Evolutionary conservation across 306 rosid species (phyloP).

Genomic region (Geum urbanum): DNA sequence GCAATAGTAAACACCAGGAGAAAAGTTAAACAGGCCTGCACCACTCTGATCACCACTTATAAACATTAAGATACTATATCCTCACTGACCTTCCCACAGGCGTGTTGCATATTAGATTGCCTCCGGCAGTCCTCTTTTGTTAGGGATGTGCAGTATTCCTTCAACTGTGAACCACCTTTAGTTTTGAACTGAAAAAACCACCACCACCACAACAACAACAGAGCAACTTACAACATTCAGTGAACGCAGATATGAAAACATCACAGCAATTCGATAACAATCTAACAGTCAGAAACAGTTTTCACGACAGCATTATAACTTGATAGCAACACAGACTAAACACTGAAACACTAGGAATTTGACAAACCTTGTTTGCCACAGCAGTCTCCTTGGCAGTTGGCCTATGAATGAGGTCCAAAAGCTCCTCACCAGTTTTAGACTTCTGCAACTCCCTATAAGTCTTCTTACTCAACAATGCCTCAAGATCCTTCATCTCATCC

Average conservation of each 20-base stretch:
- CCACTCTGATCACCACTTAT: neutral
- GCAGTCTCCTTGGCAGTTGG: slow-evolving; percentile 96
- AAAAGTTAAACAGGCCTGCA: neutral
- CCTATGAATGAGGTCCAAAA: slow-evolving; percentile 87
- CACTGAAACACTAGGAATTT: neutral
- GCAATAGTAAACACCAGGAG: neutral
- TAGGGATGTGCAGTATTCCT: slow-evolving; percentile 78
- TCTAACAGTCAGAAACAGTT: neutral
- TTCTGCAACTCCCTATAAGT: slow-evolving; percentile 74
- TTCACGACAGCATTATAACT: neutral
- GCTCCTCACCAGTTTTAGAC: slow-evolving; percentile 93
- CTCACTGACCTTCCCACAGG: slow-evolving; percentile 86
- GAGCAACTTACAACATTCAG: neutral
- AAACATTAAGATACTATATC: slow-evolving; percentile 14
- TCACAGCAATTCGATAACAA: neutral
- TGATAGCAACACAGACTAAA: neutral
- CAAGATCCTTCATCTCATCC: slow-evolving; percentile 85
- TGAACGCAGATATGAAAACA: neutral
- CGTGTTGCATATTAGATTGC: slow-evolving; percentile 59
- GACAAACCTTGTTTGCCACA: slow-evolving; percentile 86
- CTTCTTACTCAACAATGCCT: slow-evolving; percentile 86
- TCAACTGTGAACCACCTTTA: slow-evolving; percentile 82
- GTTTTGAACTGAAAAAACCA: slow-evolving; percentile 70
- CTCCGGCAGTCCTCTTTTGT: slow-evolving; percentile 96
- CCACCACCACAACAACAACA: slow-evolving; percentile 23